Percentiles rank a stretch among this genome's conserved stretches.
phyloP scores from a whole-genome alignment of 768 basidiomycete genomes.

The Mycena rebaudengoi region DNA sequence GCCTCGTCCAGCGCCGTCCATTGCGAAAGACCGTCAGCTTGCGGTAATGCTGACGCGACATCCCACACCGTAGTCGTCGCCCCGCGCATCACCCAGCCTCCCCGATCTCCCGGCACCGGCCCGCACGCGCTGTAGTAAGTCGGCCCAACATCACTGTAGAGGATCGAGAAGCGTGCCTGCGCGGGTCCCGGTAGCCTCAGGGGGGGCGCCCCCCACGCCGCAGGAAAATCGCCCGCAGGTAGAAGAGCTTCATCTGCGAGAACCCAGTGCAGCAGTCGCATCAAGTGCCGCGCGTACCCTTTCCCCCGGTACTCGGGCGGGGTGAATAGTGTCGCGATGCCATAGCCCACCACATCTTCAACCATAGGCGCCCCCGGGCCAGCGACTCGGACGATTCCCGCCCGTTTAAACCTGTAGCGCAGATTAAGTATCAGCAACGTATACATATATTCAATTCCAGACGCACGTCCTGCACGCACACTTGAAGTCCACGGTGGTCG shows the following conservation, averaged over 20 bases:
- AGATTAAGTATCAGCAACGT: not conserved
- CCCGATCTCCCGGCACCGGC: slow-evolving; percentile 32
- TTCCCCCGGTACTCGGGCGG: slow-evolving; percentile 55
- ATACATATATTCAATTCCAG: not conserved
- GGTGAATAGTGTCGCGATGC: slow-evolving; percentile 66
- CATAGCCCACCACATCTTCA: slow-evolving; percentile 55
- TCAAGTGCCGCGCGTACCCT: slow-evolving; percentile 72
- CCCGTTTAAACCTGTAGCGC: slow-evolving; percentile 38
- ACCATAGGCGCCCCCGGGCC: slow-evolving; percentile 15
- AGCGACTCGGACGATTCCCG: slow-evolving; percentile 38
- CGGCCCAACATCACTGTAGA: slow-evolving; percentile 66
- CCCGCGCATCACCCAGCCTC: slow-evolving; percentile 55
- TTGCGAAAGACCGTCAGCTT: not conserved
- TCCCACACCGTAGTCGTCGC: slow-evolving; percentile 53
- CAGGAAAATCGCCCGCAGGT: slow-evolving; percentile 34
- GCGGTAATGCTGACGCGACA: slow-evolving; percentile 27
- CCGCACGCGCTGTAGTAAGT: slow-evolving; percentile 57
- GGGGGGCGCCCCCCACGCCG: slow-evolving; percentile 57
- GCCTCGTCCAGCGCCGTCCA: slow-evolving; percentile 48
- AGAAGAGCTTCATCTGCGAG: slow-evolving; percentile 44
- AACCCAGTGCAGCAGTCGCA: slow-evolving; percentile 69
- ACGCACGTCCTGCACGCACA: slow-evolving; percentile 72
- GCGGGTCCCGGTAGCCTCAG: slow-evolving; percentile 40
- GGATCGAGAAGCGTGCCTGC: slow-evolving; percentile 54
- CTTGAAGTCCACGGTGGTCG: slow-evolving; percentile 60